Conservation (phyloP, 2,329 filamentous ascomycete species). For the Penicillium sp. region DNA sequence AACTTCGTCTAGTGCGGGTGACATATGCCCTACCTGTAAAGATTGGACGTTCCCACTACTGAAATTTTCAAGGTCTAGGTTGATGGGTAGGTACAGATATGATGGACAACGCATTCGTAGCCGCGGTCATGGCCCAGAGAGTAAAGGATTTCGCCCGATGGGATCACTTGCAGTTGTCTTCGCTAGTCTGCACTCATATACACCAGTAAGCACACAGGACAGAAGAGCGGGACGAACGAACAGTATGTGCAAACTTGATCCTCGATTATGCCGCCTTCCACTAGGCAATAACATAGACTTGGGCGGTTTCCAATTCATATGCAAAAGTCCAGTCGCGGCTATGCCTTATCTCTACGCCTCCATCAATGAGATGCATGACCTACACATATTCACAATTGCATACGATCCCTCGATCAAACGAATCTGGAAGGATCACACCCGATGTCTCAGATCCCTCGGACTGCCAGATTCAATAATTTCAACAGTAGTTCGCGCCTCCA, state of each 20-base stretch:
- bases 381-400: not conserved
- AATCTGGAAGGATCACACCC: not conserved
- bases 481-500: conserved; percentile 1
- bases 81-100: no score
- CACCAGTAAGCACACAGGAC: not conserved
- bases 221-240: not conserved
- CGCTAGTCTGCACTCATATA: not conserved
- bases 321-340: not conserved
- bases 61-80: no score
- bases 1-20: no score
- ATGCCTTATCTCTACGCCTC: not conserved
- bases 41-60: not conserved
- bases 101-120: no score
- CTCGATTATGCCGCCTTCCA: not conserved
- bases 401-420: not conserved
- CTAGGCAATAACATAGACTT: not conserved
- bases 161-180: not conserved
- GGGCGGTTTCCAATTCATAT: not conserved
- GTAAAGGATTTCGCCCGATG: not conserved
- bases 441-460: not conserved
- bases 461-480: not conserved
- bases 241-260: not conserved
- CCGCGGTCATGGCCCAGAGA: no score
- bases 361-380: not conserved
- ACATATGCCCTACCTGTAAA: no score